Percentiles rank a stretch among this genome's conserved stretches.
Evolutionary conservation across 2,329 filamentous ascomycete genomes (phyloP).

Genomic region (Mycosphaerelloides madeirae): DNA sequence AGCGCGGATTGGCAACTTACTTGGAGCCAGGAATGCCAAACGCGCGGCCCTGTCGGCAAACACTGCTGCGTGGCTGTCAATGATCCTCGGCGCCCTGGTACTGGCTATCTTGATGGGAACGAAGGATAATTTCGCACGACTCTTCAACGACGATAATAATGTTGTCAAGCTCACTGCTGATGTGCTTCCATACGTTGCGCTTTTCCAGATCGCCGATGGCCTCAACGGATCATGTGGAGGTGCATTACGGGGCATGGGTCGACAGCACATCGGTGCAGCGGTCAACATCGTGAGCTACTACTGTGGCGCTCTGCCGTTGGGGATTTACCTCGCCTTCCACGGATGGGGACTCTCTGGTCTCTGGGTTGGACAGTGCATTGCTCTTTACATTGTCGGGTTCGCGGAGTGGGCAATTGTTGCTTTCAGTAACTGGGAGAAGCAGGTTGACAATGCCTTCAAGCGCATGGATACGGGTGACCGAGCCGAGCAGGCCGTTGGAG

Average conservation of each 20-base stretch:
- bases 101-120: slow-evolving; percentile 65
- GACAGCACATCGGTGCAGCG: slow-evolving; percentile 76
- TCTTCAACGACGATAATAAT: slow-evolving; percentile 73
- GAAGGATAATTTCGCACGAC: slow-evolving; percentile 66
- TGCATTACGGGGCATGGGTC: slow-evolving; percentile 73
- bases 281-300: slow-evolving; percentile 85
- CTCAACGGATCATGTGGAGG: slow-evolving; percentile 82
- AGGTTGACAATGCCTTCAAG: slow-evolving; percentile 66
- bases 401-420: slow-evolving; percentile 77
- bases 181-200: slow-evolving; percentile 78
- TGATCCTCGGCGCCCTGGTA: slow-evolving; percentile 63
- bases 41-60: slow-evolving; percentile 71
- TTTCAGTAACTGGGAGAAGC: slow-evolving; percentile 69
- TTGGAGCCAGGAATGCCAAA: slow-evolving; percentile 62
- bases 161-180: slow-evolving; percentile 69
- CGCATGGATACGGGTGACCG: slow-evolving; percentile 57
- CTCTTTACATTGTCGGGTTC: slow-evolving; percentile 71
- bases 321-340: slow-evolving; percentile 79
- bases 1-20: slow-evolving; percentile 70
- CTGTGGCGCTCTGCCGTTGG: slow-evolving; percentile 71
- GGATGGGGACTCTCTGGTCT: slow-evolving; percentile 76
- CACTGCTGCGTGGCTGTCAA: slow-evolving; percentile 67
- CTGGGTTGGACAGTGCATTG: slow-evolving; percentile 64
- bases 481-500: slow-evolving; percentile 33
- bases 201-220: slow-evolving; percentile 88